Base-by-base conservation (phyloP, 2,329 filamentous ascomycete genomes). In the Huntiella omanensis region DNA sequence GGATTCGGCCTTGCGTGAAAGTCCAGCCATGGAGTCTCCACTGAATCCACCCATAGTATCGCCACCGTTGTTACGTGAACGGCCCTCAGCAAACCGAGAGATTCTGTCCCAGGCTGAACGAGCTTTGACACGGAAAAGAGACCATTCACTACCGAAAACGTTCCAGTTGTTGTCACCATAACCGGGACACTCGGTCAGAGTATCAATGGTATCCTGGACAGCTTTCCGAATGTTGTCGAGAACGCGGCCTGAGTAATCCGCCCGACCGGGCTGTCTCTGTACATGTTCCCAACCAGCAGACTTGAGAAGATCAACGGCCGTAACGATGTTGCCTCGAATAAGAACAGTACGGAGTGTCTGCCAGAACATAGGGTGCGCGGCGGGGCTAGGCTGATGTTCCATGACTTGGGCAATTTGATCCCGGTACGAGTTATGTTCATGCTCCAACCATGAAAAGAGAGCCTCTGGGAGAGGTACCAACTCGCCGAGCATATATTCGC, bases 311-410 rank as follows among this genome's bases (percentile, higher is more conserved):
- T 70, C 64, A n/a, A 80, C 68, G 1, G 80, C 78, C 37, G 75
- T 74, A 11, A 60, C 54, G 38, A 93, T 71, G 49, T 80, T 78
- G 37, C 87, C 88, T 40, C 86, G 80, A 19, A 93, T 66, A 16
- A 87, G 67, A 11, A 77, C 68, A 47, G 75, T 74, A 54, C 80
- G 82, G n/a, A 94, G 66, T 1, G 77, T 77, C 56, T 87, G 83
- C 88, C 88, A 96, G 62, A 85, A 96, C 33, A 81, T 67, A 19
- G 70, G 66, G 55, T 91, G 83, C 38, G 76, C 75, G 2, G 84
- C 80, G 16, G 86, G 83, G 49, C 82, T 82, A 1, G 83, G 82
- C 40, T 69, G 69, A 53, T 77, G 63, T 22, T 69, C 67, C 51
- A 73, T 64, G 17, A 95, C 70, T 3, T 76, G 67, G 34, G 75